phyloP scores from a whole-genome alignment of 305 asterid species.

The Andrographis paniculata region DNA sequence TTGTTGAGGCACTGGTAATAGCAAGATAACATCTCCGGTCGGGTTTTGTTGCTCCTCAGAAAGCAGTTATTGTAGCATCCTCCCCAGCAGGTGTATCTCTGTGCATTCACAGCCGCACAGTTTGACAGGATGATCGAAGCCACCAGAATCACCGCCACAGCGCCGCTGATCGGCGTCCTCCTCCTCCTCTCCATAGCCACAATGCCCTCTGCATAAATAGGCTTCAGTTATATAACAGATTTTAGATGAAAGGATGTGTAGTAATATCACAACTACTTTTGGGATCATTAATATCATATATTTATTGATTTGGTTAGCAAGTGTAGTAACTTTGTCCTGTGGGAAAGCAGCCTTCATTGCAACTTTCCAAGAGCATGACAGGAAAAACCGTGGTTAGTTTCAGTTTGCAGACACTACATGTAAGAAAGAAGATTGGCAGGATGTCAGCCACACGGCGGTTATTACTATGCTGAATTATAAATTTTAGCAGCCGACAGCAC shows the following conservation, averaged over 20 bases:
- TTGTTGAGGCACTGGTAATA: slow-evolving; percentile 21
- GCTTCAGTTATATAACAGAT: neutral
- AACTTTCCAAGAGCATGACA: neutral
- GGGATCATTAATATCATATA: slow-evolving; percentile 13
- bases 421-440: too few species aligned
- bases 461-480: too few species aligned
- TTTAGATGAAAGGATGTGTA: too few species aligned
- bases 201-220: neutral
- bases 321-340: neutral
- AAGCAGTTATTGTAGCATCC: slow-evolving; percentile 10
- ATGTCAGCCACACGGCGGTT: too few species aligned
- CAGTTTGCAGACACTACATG: too few species aligned
- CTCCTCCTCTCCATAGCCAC: slow-evolving; percentile 19
- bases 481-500: too few species aligned
- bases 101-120: neutral
- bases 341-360: neutral
- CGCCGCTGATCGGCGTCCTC: neutral
- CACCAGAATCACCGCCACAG: slow-evolving; percentile 14
- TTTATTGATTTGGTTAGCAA: slow-evolving; percentile 15
- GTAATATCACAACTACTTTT: slow-evolving; percentile 25
- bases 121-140: slow-evolving; percentile 11
- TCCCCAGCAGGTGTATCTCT: neutral
- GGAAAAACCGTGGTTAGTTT: neutral
- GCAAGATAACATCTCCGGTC: slow-evolving; percentile 10
- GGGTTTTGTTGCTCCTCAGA: slow-evolving; percentile 11